Evolutionary conservation across 1,284 basidiomycete species (phyloP), one percentile per base, ranked within the genome.

Genomic region (Ustilago trichophora): DNA sequence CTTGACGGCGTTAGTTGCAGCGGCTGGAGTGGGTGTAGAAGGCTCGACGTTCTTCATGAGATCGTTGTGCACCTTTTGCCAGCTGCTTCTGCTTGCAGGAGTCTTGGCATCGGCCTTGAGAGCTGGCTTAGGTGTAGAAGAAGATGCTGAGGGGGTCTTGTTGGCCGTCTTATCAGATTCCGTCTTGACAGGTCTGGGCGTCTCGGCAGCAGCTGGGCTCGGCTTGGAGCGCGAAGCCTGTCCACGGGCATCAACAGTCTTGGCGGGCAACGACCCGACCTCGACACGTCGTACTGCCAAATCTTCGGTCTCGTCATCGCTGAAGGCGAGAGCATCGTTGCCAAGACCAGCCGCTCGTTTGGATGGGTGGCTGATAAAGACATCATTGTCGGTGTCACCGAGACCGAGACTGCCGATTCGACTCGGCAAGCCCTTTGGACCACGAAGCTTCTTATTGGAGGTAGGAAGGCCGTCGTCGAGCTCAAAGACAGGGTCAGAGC

Each of bases 51-150:
- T 65, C 62, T 72, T 59, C 44, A 62, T 36, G 19, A 74, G 56
- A 34, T 60, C 60, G 26, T 40, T 55, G 49, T 76, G 72, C 10
- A 76, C 67, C 44, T 60, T 55, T 43, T 67, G 72, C 74, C 74
- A 76, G 43, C 51, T 57, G 50, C 56, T 51, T 24, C 34, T 49
- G 38, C 49, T 46, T 3, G 56, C 48, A 4, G 56, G 42, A 5
- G 56, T 51, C 51, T 50, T 52, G n/a, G 40, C 42, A 2, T 65
- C 33, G 11, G 44, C 36, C 29, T 60, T 60, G 40, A 34, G 29
- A 11, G 29, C 19, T 3, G 48, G 26, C 24, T 38, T 53, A 2
- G 56, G 55, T 37, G 53, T 55, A 1, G 47, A 11, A 1, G 47
- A 36, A n/a, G 47, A 43, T 0, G 59, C 36, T 4, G 63, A 55